phyloP scores from a whole-genome alignment of 805 yeast genomes.

The Metschnikowia henanensis region DNA sequence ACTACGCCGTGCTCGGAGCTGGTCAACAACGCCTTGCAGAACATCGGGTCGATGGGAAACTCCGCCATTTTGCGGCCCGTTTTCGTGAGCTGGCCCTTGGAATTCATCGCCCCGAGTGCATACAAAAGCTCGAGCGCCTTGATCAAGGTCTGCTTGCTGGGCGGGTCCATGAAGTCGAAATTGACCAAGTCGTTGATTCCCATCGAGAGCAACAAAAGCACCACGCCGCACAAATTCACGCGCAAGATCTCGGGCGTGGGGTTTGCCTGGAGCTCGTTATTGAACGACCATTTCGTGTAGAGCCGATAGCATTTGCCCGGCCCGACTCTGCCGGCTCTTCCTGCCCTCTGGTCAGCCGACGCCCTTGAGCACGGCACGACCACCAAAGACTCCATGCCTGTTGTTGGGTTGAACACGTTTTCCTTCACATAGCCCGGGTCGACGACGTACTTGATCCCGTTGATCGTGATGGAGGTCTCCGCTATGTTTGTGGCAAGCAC shows the following conservation, averaged over 20 bases:
- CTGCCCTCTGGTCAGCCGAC: slow-evolving; percentile 47
- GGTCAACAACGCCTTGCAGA: slow-evolving; percentile 71
- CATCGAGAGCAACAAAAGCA: slow-evolving; percentile 72
- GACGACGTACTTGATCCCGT: slow-evolving; percentile 42
- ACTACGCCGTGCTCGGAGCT: slow-evolving; percentile 63
- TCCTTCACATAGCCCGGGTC: slow-evolving; percentile 49
- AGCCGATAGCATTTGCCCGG: slow-evolving; percentile 64
- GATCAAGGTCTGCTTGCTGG: slow-evolving; percentile 69
- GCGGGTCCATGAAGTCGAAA: slow-evolving; percentile 92
- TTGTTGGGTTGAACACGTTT: slow-evolving; percentile 39
- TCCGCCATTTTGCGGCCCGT: slow-evolving; percentile 86
- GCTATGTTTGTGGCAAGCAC: slow-evolving; percentile 94
- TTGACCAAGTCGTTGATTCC: slow-evolving; percentile 81
- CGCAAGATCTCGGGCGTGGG: slow-evolving; percentile 94
- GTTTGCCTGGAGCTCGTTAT: slow-evolving; percentile 71
- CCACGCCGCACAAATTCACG: slow-evolving; percentile 74
- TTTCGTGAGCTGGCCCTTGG: slow-evolving; percentile 73
- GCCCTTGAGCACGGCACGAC: slow-evolving; percentile 47
- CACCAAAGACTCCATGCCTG: slow-evolving; percentile 47
- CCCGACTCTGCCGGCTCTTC: slow-evolving; percentile 49
- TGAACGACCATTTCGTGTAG: slow-evolving; percentile 80
- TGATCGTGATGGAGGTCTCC: slow-evolving; percentile 47
- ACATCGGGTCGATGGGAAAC: slow-evolving; percentile 89
- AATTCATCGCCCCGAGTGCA: slow-evolving; percentile 82
- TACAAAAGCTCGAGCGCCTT: slow-evolving; percentile 81